These are phyloP conservation scores for Eremochloa ophiuroides DNA, from an alignment of 176 grass and related monocot genomes.

Conservation along the genomic window DNA sequence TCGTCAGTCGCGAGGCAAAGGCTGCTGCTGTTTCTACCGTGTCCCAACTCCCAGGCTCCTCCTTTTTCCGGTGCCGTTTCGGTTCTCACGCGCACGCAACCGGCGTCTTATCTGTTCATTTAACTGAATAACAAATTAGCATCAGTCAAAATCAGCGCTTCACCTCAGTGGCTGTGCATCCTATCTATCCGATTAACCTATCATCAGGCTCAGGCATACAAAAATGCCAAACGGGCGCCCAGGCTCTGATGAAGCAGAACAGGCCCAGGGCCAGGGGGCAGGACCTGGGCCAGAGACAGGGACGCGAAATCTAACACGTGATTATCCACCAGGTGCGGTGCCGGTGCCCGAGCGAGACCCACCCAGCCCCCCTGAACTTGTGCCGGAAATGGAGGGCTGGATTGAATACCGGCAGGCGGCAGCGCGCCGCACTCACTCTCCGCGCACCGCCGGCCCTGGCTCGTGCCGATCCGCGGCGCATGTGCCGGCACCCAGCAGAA, in stretches of 20 bases:
- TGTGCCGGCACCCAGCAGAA: constrained; percentile 2
- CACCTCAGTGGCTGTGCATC: too few species aligned
- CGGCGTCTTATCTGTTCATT: too few species aligned
- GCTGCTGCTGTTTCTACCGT: background rate
- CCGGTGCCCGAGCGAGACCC: background rate
- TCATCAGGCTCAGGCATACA: too few species aligned
- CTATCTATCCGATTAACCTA: too few species aligned
- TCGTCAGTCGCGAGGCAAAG: background rate
- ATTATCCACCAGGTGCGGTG: background rate
- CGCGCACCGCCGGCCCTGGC: background rate
- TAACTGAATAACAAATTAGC: too few species aligned
- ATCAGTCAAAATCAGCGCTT: too few species aligned
- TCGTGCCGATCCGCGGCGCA: constrained; percentile 18
- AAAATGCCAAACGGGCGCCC: too few species aligned
- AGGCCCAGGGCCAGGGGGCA: background rate
- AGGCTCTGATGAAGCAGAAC: background rate
- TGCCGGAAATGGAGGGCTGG: constrained; percentile 11
- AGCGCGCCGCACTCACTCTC: too few species aligned
- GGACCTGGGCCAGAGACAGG: background rate
- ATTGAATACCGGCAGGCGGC: constrained; percentile 6
- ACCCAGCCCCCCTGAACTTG: background rate
- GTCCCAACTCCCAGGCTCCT: background rate
- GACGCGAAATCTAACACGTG: background rate
- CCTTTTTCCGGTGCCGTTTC: background rate
- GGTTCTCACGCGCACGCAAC: background rate